phyloP scores from a whole-genome alignment of 1,284 basidiomycete species.

The Hemileccinum hortonii region DNA sequence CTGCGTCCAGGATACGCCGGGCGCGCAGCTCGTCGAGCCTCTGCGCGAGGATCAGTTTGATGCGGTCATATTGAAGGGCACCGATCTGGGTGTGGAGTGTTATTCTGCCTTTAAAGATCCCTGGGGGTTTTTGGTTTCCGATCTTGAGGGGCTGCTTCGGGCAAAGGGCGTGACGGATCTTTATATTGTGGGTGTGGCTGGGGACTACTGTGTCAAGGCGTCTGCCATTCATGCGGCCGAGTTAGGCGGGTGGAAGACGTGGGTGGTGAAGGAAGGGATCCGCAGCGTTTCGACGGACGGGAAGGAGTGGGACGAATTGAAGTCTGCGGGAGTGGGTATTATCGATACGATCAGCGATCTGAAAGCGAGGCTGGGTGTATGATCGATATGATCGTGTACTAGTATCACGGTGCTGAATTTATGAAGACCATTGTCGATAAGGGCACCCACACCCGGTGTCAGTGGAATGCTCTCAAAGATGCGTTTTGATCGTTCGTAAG shows the following conservation, averaged over 20 bases:
- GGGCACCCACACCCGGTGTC: too few relatives aligned
- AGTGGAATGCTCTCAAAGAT: too few relatives aligned
- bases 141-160: slow-evolving; percentile 37
- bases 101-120: slow-evolving; percentile 55
- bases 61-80: slow-evolving; percentile 46
- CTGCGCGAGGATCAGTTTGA: slow-evolving; percentile 39
- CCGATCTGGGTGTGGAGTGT: slow-evolving; percentile 44
- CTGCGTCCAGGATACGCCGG: slow-evolving; percentile 45
- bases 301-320: slow-evolving; percentile 41
- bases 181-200: slow-evolving; percentile 49
- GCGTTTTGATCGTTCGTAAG: too few relatives aligned
- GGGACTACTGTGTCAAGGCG: slow-evolving; percentile 53
- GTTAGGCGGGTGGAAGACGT: slow-evolving; percentile 41
- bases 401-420: too few relatives aligned
- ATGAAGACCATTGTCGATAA: too few relatives aligned
- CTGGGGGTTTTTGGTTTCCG: slow-evolving; percentile 41
- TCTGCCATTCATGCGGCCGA: slow-evolving; percentile 46
- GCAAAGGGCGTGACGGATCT: slow-evolving; percentile 44
- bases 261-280: slow-evolving; percentile 48
- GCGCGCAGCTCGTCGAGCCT: slow-evolving; percentile 45
- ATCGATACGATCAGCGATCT: slow-evolving; percentile 28
- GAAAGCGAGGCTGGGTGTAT: slow-evolving; percentile 16
- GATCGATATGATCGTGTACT: too few relatives aligned
- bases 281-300: slow-evolving; percentile 35
- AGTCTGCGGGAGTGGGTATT: slow-evolving; percentile 28